Evolutionary conservation across 768 basidiomycete genomes (phyloP).

Genomic region (Calocera viscosa): DNA sequence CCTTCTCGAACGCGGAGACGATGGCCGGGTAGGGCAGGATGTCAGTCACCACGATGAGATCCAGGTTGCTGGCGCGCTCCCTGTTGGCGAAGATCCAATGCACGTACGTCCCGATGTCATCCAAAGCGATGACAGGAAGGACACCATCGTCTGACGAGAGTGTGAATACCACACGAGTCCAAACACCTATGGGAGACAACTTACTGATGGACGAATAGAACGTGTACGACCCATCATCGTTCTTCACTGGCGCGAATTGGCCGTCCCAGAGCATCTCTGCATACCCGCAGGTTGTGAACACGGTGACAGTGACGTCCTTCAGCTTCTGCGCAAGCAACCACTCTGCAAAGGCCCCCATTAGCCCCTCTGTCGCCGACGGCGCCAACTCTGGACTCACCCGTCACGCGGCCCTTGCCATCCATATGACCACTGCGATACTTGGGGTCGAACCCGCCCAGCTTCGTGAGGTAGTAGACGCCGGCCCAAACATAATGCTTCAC

Average conservation of each 20-base stretch:
- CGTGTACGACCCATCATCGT: slow-evolving; percentile 31
- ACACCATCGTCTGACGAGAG: background rate
- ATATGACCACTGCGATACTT: slow-evolving; percentile 4
- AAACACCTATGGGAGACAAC: background rate
- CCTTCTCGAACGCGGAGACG: slow-evolving; percentile 30
- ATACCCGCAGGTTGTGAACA: slow-evolving; percentile 1
- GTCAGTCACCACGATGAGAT: slow-evolving; percentile 31
- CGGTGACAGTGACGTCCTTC: background rate
- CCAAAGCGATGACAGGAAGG: background rate
- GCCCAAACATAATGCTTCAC: slow-evolving; percentile 10
- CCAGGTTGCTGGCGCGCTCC: slow-evolving; percentile 26
- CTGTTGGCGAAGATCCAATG: slow-evolving; percentile 1
- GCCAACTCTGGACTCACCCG: background rate
- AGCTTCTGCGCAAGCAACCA: slow-evolving; percentile 3
- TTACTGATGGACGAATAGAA: slow-evolving; percentile 29
- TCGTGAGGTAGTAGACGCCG: background rate
- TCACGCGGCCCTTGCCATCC: slow-evolving; percentile 3
- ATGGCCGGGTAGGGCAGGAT: slow-evolving; percentile 31
- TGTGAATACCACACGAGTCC: background rate
- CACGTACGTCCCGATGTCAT: background rate
- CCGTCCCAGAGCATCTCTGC: slow-evolving; percentile 20
- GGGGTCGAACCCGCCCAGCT: slow-evolving; percentile 6
- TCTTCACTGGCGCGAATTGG: slow-evolving; percentile 29
- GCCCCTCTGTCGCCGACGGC: background rate
- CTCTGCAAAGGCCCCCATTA: background rate